Conservation (phyloP, 1,139 yeast genomes). For the Suhomyces panamericanus region DNA sequence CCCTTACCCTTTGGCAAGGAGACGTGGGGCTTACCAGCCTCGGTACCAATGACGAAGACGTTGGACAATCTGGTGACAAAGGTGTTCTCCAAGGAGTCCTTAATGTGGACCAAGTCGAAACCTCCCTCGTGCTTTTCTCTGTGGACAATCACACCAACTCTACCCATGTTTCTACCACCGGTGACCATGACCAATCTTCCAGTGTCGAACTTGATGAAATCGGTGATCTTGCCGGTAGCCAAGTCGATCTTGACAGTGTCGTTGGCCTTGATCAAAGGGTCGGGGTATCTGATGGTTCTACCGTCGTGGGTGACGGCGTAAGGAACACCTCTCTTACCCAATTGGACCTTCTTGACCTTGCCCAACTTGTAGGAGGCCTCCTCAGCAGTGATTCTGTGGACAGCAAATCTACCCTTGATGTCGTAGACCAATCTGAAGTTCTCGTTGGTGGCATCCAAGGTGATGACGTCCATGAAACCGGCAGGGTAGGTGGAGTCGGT, state of each 20-base stretch:
- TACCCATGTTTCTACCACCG: conserved; percentile 99
- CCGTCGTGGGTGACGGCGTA: conserved; percentile 99
- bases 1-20: conserved; percentile 99
- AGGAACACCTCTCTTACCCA: conserved; percentile 98
- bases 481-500: conserved; percentile 98
- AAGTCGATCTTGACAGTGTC: conserved; percentile 97
- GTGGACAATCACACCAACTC: conserved; percentile 98
- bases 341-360: conserved; percentile 95
- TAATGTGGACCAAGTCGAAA: conserved; percentile 97
- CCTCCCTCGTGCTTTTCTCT: conserved; percentile 99
- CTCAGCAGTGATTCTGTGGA: conserved; percentile 98
- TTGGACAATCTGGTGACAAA: conserved; percentile 97
- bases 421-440: conserved; percentile 98
- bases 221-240: conserved; percentile 91
- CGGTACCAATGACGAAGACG: conserved; percentile 93
- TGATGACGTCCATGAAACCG: conserved; percentile 98
- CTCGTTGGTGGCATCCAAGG: conserved; percentile 97
- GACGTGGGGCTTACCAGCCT: conserved; percentile 95
- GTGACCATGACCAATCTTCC: conserved; percentile 97
- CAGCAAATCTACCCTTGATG: conserved; percentile 98
- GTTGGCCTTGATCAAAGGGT: conserved; percentile 92
- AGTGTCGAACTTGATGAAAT: conserved; percentile 90
- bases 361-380: conserved; percentile 98
- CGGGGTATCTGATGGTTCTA: conserved; percentile 99
- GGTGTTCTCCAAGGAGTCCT: conserved; percentile 95